Percentiles rank a stretch among this genome's conserved stretches.
Conservation (phyloP, 176 grass and related monocot species). For the Oryza coarctata region DNA sequence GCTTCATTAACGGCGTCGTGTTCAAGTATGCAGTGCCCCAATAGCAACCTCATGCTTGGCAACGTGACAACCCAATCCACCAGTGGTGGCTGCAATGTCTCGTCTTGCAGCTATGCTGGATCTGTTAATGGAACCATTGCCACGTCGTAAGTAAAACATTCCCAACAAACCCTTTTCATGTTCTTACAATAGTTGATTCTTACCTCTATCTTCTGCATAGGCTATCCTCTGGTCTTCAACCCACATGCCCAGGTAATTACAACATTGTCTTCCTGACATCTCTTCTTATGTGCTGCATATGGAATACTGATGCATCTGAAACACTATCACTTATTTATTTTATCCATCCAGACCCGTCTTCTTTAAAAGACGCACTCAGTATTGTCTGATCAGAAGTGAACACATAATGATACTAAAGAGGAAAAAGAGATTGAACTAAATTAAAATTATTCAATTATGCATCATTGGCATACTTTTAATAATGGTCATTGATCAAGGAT, state of each 20-base stretch:
- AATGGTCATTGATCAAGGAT: not conserved
- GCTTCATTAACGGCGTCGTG: conserved; percentile 64
- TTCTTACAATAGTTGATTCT: conserved; percentile 3
- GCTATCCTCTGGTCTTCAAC: conserved; percentile 67
- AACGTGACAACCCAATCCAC: conserved; percentile 64
- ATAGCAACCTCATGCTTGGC: conserved; percentile 80
- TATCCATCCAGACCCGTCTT: not conserved
- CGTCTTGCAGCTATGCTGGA: conserved; percentile 77
- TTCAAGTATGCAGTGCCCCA: conserved; percentile 87
- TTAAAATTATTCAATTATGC: not conserved
- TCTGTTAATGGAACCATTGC: conserved; percentile 76
- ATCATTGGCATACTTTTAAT: not conserved
- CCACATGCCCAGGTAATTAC: conserved; percentile 81
- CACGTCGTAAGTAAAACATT: conserved; percentile 58
- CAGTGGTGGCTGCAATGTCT: conserved; percentile 81
- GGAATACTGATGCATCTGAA: not conserved
- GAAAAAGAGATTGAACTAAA: conserved; percentile 2
- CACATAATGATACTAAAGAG: not conserved
- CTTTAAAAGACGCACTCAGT: not conserved
- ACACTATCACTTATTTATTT: not conserved
- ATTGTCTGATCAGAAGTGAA: not conserved
- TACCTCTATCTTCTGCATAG: conserved; percentile 34
- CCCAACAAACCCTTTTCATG: not conserved
- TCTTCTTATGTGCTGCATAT: conserved; percentile 2
- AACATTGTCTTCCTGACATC: not conserved